Conservation (phyloP, 2,329 filamentous ascomycete species). For the Nemania bipapillata region DNA sequence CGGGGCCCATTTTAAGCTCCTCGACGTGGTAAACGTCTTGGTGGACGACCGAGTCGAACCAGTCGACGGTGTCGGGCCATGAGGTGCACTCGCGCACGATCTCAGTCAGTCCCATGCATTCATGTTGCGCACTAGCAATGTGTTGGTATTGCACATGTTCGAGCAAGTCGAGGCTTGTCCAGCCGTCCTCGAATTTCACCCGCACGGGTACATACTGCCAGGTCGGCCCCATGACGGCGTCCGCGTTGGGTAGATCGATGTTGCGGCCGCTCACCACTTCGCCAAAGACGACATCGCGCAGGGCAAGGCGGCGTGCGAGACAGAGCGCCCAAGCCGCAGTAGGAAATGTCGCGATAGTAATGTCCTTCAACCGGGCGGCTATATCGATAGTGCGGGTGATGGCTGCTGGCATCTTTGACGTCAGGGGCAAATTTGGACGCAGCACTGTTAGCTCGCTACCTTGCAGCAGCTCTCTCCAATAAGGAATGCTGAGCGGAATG, state of each 20-base stretch:
- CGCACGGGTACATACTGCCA: constrained; percentile 75
- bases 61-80: constrained; percentile 56
- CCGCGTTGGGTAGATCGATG: constrained; percentile 64
- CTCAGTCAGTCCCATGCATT: constrained; percentile 65
- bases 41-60: constrained; percentile 68
- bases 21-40: constrained; percentile 72
- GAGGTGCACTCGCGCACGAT: constrained; percentile 62
- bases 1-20: constrained; percentile 56
- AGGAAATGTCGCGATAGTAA: constrained; percentile 72
- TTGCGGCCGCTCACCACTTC: constrained; percentile 74
- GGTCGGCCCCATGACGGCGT: constrained; percentile 71
- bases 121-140: constrained; percentile 65
- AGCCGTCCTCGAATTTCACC: constrained; percentile 63
- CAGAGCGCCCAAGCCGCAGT: constrained; percentile 74
- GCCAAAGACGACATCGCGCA: constrained; percentile 71
- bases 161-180: constrained; percentile 65
- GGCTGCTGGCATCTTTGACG: constrained; percentile 55
- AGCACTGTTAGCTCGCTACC: constrained; percentile 64
- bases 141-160: constrained; percentile 67
- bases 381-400: constrained; percentile 59
- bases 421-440: constrained; percentile 54
- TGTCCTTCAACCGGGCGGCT: constrained; percentile 61
- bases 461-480: constrained; percentile 70
- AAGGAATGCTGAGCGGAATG: constrained; percentile 63
- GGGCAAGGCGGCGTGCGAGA: constrained; percentile 64